These are phyloP conservation scores for Tolypocladium album DNA, from an alignment of 2,329 filamentous ascomycete species.

Conservation along the genomic window DNA sequence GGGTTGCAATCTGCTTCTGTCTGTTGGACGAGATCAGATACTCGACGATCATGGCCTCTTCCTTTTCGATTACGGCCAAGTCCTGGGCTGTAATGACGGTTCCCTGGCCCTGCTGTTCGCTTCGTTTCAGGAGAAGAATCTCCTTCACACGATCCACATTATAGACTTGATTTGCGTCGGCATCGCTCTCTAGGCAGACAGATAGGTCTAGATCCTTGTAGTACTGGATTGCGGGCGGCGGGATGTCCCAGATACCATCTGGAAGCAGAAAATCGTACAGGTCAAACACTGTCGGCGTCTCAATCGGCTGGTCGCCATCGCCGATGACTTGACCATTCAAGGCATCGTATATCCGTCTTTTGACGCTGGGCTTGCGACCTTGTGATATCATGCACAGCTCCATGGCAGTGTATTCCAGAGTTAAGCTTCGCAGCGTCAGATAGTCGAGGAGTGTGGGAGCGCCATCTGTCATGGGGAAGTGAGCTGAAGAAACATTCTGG, in stretches of 20 bases:
- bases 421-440: slow-evolving; percentile 62
- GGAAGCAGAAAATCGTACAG: slow-evolving; percentile 76
- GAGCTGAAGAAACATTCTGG: slow-evolving; percentile 42
- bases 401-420: slow-evolving; percentile 75
- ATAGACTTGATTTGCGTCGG: slow-evolving; percentile 48
- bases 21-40: slow-evolving; percentile 56
- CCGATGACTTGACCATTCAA: slow-evolving; percentile 67
- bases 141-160: slow-evolving; percentile 64
- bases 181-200: slow-evolving; percentile 50
- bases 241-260: slow-evolving; percentile 36
- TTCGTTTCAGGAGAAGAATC: slow-evolving; percentile 59
- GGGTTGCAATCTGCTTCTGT: slow-evolving; percentile 43
- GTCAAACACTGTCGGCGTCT: slow-evolving; percentile 74
- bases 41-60: slow-evolving; percentile 49
- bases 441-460: slow-evolving; percentile 66
- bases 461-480: slow-evolving; percentile 60
- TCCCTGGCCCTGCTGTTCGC: slow-evolving; percentile 43
- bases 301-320: slow-evolving; percentile 53
- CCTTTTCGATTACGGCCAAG: slow-evolving; percentile 37
- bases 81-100: slow-evolving; percentile 40
- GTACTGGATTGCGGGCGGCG: slow-evolving; percentile 43
- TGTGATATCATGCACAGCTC: slow-evolving; percentile 73
- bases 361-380: slow-evolving; percentile 57
- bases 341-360: slow-evolving; percentile 57
- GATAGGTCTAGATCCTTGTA: slow-evolving; percentile 59